Conservation (phyloP, 345 rosid genomes). For the Lagerstroemia speciosa region DNA sequence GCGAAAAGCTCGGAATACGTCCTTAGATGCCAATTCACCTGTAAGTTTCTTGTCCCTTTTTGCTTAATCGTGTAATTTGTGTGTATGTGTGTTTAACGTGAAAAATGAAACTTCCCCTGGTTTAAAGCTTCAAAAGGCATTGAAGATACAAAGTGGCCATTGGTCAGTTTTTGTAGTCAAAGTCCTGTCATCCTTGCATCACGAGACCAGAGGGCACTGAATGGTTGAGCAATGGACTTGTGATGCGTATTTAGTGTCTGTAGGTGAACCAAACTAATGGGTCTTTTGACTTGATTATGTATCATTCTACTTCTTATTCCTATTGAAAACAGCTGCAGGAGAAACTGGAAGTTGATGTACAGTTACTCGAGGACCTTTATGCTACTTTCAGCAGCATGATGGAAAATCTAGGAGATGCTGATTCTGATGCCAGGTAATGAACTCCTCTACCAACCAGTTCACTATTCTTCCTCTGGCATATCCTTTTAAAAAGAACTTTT, state of each 20-base stretch:
- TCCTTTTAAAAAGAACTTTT: not conserved
- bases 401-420: constrained; percentile 49
- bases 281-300: not conserved
- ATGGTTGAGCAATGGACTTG: not conserved
- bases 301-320: not conserved
- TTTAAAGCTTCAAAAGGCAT: not conserved
- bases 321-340: constrained; percentile 30
- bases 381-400: constrained; percentile 52
- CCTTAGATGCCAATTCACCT: constrained; percentile 6
- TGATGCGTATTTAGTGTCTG: not conserved
- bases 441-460: not conserved
- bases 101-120: not conserved
- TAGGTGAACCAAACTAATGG: not conserved
- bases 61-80: not conserved
- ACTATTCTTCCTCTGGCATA: not conserved
- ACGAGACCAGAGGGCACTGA: not conserved
- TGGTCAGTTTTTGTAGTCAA: not conserved
- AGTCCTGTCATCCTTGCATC: not conserved
- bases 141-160: not conserved
- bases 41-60: constrained; percentile 30
- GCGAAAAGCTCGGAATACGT: constrained; percentile 34
- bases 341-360: constrained; percentile 48
- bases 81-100: not conserved
- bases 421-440: constrained; percentile 37
- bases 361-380: constrained; percentile 51